phyloP scores from a whole-genome alignment of 371 early-diverging fungal genomes.

The Coemansia sp. region DNA sequence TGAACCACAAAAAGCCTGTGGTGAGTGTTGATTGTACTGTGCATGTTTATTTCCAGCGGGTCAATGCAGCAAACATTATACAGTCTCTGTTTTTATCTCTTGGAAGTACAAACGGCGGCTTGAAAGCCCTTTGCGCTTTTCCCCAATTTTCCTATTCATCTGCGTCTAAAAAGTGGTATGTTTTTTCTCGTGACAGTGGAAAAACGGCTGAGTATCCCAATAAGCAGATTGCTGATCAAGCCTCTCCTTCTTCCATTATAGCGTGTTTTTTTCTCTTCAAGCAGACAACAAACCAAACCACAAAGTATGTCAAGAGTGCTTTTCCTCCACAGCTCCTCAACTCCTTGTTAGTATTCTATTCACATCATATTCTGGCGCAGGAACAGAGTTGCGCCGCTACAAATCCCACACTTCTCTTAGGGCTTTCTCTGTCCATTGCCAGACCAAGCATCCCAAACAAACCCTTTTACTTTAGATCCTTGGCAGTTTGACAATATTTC shows the following conservation, averaged over 20 bases:
- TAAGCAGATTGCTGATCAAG: conserved; percentile 1
- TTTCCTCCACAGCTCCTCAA: background rate
- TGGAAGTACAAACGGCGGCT: background rate
- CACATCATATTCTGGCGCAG: background rate
- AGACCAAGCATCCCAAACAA: background rate
- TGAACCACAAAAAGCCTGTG: background rate
- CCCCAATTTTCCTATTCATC: background rate
- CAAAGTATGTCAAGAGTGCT: background rate
- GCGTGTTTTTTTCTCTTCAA: background rate
- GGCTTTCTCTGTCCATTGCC: background rate
- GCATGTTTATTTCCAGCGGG: background rate
- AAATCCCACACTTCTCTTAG: too few species aligned
- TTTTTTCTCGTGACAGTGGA: background rate
- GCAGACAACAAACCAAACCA: background rate
- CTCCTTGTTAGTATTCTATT: background rate
- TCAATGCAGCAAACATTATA: background rate
- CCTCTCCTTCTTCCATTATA: background rate
- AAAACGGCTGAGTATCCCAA: background rate
- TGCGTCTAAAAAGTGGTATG: conserved; percentile 10
- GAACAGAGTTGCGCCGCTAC: background rate
- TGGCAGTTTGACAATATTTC: background rate
- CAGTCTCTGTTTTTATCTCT: background rate
- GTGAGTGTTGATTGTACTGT: background rate
- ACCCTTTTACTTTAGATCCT: background rate
- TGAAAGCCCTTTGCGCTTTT: background rate